Evolutionary conservation across 225 moss, liverwort and hornwort genomes (phyloP), one percentile per base, ranked within the genome.

Genomic region (Lunularia cruciata): DNA sequence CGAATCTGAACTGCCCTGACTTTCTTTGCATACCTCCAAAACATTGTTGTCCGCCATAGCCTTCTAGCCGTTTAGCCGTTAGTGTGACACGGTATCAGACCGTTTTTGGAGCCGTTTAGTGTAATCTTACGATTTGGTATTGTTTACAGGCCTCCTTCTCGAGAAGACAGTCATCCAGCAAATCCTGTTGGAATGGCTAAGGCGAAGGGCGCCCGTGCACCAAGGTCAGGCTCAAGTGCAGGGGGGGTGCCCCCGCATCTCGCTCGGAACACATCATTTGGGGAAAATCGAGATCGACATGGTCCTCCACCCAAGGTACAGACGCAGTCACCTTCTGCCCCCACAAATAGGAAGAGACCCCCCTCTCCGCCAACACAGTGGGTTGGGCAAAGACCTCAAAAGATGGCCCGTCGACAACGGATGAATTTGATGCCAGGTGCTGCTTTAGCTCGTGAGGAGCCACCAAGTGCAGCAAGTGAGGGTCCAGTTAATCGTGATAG

Each of bases 131-230:
- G 27, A 45, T 26, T 30, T 46, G 27, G 63, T 19, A 30, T 49
- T 30, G 35, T 64, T 45, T n/a, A 52, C 92, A 95, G 95, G 70
- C 75, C 83, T 68, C 70, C 77, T 65, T 42, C 72, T 61, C 85
- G 93, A 60, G 93, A 93, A 48, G 98, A 93, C 68, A 76, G 57
- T 60, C 90, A 84, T 63, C 59, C 75, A 35, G 75, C 78, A 43
- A 86, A 74, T 72, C 77, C 83, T 45, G 57, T 82, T 47, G 83
- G 84, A 33, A 62, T 84, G 37, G 84, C 88, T 4, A 98, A 98
- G 76, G 84, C 91, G 52, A 98, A 98, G 73, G 92, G 87, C 56
- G 96, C 96, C 43, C 83, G 96, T 73, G 96, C 90, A 45, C 96
- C 96, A 22, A 83, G 98, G 67, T 93, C 96, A 63, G 85, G 84